phyloP scores from a whole-genome alignment of 2,329 filamentous ascomycete species.

The Fusarium kyushuense region DNA sequence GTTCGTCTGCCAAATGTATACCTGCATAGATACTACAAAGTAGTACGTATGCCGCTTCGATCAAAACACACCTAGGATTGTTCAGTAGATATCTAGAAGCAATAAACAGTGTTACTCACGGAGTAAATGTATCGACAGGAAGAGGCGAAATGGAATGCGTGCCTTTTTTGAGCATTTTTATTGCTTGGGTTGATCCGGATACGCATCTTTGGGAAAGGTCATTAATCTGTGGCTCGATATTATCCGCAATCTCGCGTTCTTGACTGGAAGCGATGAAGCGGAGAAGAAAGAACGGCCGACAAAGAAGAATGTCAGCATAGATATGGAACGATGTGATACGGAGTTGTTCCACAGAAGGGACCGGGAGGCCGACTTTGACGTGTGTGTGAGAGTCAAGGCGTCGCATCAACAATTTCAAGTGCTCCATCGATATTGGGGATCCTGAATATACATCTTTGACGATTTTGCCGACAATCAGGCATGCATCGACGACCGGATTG shows the following conservation, averaged over 20 bases:
- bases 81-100: background rate
- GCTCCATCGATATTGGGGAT: slow-evolving; percentile 67
- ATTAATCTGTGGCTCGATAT: slow-evolving; percentile 52
- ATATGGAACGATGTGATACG: slow-evolving; percentile 72
- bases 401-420: slow-evolving; percentile 67
- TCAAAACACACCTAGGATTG: slow-evolving; percentile 66
- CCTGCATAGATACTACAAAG: slow-evolving; percentile 68
- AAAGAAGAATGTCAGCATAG: slow-evolving; percentile 72
- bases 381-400: slow-evolving; percentile 56
- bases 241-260: slow-evolving; percentile 2
- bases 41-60: slow-evolving; percentile 65
- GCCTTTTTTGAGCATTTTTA: slow-evolving; percentile 61
- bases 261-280: slow-evolving; percentile 60
- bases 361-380: slow-evolving; percentile 58
- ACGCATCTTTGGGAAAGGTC: slow-evolving; percentile 59
- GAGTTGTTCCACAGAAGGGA: slow-evolving; percentile 63
- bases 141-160: slow-evolving; percentile 60
- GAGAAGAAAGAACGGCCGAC: slow-evolving; percentile 72
- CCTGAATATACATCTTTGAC: slow-evolving; percentile 71
- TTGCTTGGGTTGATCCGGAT: slow-evolving; percentile 53
- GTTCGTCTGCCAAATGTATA: slow-evolving; percentile 60
- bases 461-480: slow-evolving; percentile 68
- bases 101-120: slow-evolving; percentile 57
- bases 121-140: slow-evolving; percentile 66
- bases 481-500: slow-evolving; percentile 68